A percentile compares a stretch with the other conserved stretches of the same genome.
Conservation (phyloP, 148 eudicot genomes). For the Diospyros kaki region DNA sequence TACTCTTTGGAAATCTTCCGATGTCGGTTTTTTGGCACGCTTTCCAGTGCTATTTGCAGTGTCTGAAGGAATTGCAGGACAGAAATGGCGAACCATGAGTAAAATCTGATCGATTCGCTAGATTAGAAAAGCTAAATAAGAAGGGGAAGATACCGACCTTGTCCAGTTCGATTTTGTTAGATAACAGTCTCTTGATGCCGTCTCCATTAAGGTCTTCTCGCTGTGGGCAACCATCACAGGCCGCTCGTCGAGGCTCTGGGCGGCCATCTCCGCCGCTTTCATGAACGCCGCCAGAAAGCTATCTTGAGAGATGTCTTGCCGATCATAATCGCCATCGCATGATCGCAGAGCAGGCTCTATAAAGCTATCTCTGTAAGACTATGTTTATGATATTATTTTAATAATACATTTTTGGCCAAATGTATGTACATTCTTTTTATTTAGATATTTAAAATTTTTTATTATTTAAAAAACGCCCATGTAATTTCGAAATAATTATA, state of each 20-base stretch:
- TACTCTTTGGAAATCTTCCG: slow-evolving; percentile 66
- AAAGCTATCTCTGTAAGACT: too few species aligned
- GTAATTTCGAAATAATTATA: too few species aligned
- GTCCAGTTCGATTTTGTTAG: slow-evolving; percentile 76
- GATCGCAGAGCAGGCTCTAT: slow-evolving; percentile 58
- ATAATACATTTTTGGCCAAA: too few species aligned
- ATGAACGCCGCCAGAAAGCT: slow-evolving; percentile 52
- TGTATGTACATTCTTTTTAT: too few species aligned
- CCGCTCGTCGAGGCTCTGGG: slow-evolving; percentile 61
- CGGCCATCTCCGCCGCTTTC: slow-evolving; percentile 51
- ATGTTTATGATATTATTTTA: too few species aligned
- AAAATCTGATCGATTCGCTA: too few species aligned
- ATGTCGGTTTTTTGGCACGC: slow-evolving; percentile 56
- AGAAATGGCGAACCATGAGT: too few species aligned
- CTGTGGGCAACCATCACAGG: slow-evolving; percentile 95
- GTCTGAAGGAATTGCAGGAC: slow-evolving; percentile 28
- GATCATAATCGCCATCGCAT: slow-evolving; percentile 15
- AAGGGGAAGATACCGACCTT: slow-evolving; percentile 42
- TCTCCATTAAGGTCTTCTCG: slow-evolving; percentile 81
- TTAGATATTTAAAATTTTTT: too few species aligned
- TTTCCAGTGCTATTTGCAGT: slow-evolving; percentile 45
- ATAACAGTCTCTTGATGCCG: slow-evolving; percentile 56
- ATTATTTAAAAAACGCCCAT: too few species aligned
- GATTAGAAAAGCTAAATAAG: too few species aligned
- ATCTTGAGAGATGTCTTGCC: slow-evolving; percentile 48